Evolutionary conservation across 768 basidiomycete species (phyloP).

Genomic region (Russula foetens): DNA sequence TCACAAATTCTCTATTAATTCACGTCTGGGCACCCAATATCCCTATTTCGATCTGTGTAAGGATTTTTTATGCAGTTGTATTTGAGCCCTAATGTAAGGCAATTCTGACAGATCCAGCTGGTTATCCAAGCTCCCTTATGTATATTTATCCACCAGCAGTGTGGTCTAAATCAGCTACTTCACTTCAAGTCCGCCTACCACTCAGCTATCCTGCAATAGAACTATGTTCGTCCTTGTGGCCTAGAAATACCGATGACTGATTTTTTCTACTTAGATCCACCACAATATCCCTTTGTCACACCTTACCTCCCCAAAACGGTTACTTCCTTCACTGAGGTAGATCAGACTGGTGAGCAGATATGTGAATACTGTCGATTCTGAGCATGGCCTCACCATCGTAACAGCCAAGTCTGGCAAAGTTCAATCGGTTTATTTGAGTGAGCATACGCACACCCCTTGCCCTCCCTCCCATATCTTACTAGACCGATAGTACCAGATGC

Average conservation of each 20-base stretch:
- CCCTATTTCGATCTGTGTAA: slow-evolving; percentile 12
- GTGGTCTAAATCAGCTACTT: not conserved
- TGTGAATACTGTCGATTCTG: not conserved
- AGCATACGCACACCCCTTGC: not conserved
- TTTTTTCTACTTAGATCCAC: not conserved
- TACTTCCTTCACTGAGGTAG: not conserved
- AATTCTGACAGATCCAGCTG: not conserved
- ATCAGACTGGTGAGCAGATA: not conserved
- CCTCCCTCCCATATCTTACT: not conserved
- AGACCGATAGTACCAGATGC: not conserved
- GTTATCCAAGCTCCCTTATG: slow-evolving; percentile 6
- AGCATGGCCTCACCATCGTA: not conserved
- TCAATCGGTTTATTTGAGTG: not conserved
- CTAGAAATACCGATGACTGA: not conserved
- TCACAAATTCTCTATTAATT: slow-evolving; percentile 12
- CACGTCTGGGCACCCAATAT: slow-evolving; percentile 4
- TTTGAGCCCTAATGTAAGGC: not conserved
- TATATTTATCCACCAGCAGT: not conserved
- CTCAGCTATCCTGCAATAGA: not conserved
- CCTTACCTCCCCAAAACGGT: not conserved
- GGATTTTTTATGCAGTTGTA: not conserved
- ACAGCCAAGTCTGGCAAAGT: not conserved
- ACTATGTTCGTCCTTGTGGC: not conserved
- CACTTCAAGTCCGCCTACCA: not conserved
- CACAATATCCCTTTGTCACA: not conserved